Evolutionary conservation across 805 yeast species (phyloP), one percentile per base, ranked within the genome.

Genomic region (Ascoidea asiatica): DNA sequence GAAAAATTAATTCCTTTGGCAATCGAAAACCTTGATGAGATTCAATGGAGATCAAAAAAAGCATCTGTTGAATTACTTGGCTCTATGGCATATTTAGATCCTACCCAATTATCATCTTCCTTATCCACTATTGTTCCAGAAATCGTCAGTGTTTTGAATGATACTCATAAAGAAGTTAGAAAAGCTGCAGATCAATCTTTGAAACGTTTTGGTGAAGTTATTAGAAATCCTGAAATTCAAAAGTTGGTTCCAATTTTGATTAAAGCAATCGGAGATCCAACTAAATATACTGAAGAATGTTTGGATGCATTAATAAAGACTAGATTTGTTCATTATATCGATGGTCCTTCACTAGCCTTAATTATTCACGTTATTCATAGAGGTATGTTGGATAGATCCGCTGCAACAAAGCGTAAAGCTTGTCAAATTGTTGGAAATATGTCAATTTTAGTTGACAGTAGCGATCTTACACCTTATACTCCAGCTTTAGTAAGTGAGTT

Each of bases 361-460:
- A 87, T 92, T 45, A 86, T 89, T 49, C 96, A 89, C 58, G 96
- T 92, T 43, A 81, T 92, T 41, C 92, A 87, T 59, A 77, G 98
- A 61, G 99, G 97, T 65, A 79, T 92, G 84, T 77, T 75, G 43
- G 97, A 90, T 53, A 71, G 98, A 56, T 83, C 95, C n/a, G 97
- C 97, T 0, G 70, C 79, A 39, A 85, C 92, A 4, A 92, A 90
- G 67, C 77, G 84, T 60, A 87, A 87, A 61, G 90, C 97, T 0
- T 89, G 97, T 62, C 97, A 92, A 63, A 90, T 92, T 68, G 97
- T 92, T 23, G 99, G 99, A 50, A 92, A 92, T 58, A 92, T 92
- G 97, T 88, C 97, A 1, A 87, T 92, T 59, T 70, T 92, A 55
- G 96, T 95, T 17, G 97, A 90, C 55, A 70, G 86, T 17, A 77